phyloP scores from a whole-genome alignment of 2,329 filamentous ascomycete genomes.

The Malbranchea cinnamomea region DNA sequence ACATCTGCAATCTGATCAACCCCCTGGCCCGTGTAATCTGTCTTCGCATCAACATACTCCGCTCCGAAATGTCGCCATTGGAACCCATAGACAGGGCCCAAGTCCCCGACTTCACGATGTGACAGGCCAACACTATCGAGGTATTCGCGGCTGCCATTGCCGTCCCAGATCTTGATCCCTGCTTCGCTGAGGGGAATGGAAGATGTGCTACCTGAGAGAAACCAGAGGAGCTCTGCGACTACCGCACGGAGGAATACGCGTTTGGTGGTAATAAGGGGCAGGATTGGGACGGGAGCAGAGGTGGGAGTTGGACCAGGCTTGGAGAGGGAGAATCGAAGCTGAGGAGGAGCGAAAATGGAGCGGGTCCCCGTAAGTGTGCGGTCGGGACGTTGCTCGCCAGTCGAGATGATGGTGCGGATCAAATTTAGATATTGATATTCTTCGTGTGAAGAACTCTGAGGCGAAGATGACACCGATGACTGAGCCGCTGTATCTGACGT shows the following conservation, averaged over 20 bases:
- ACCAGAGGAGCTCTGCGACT: constrained; percentile 89
- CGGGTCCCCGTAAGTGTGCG: constrained; percentile 86
- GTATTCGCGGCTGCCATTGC: constrained; percentile 81
- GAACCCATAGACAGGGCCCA: constrained; percentile 94
- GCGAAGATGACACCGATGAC: constrained; percentile 8
- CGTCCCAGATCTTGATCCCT: constrained; percentile 96
- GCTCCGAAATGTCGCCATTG: constrained; percentile 98
- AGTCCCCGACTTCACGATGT: constrained; percentile 71
- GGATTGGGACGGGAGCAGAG: constrained; percentile 40
- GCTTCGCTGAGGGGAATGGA: constrained; percentile 59
- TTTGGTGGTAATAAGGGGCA: constrained; percentile 93
- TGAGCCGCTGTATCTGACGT: no score
- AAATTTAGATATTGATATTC: constrained; percentile 90
- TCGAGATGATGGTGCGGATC: constrained; percentile 65
- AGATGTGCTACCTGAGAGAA: constrained; percentile 71
- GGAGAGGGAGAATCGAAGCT: constrained; percentile 74
- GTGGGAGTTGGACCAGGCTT: constrained; percentile 31
- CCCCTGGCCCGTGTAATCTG: constrained; percentile 76
- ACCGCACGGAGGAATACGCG: constrained; percentile 87
- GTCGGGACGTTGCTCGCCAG: constrained; percentile 80
- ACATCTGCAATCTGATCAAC: constrained; percentile 88
- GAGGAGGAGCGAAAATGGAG: constrained; percentile 73
- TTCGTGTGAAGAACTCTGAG: constrained; percentile 44
- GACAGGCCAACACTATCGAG: constrained; percentile 72
- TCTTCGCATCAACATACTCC: constrained; percentile 61